Base-by-base conservation (phyloP, 768 basidiomycete species). In the Pulveroboletus sp. region DNA sequence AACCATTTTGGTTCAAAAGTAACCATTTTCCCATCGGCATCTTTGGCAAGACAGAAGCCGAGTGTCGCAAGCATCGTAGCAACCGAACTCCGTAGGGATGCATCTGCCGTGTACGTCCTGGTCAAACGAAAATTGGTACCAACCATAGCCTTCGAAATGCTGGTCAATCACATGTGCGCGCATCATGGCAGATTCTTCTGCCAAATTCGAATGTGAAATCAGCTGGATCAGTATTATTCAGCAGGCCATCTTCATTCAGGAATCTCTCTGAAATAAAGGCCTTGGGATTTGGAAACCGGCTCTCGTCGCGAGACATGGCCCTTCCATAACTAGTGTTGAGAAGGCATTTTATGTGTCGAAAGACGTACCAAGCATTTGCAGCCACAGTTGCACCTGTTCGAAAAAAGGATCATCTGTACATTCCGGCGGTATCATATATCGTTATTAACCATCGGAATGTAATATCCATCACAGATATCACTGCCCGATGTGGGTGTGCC, bases 401-500 rank as follows among this genome's bases (percentile, higher is more conserved):
- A 4, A 7, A 19, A 16, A n/a, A 17, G 2, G 24, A 17, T 20
- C 38, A 27, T 45, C 21, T 14, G 17, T 2, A 27, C n/a, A 29
- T 29, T 29, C n/a, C n/a, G n/a, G n/a, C n/a, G n/a, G n/a, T n/a
- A n/a, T 35, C 34, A n/a, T n/a, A n/a, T n/a, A n/a, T n/a, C n/a
- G n/a, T n/a, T n/a, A n/a, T n/a, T n/a, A 27, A 20, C 34, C 42
- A 21, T 6, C 0, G 71, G 71, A 19, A 71, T 59, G 21, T 49
- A 58, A 49, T 61, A 62, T 0, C 66, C 70, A 12, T 56, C 46
- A 41, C 67, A 70, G 6, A 64, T 47, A 40, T 72, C 70, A 33
- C 68, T 65, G 12, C 56, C 51, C 4, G 48, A 56, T 2, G 60
- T 48, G 9, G 49, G 40, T 13, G 40, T 7, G 3, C 39, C 45